Conservation (phyloP, 352 stramenopile genomes). For the Globisporangium irregulare region DNA sequence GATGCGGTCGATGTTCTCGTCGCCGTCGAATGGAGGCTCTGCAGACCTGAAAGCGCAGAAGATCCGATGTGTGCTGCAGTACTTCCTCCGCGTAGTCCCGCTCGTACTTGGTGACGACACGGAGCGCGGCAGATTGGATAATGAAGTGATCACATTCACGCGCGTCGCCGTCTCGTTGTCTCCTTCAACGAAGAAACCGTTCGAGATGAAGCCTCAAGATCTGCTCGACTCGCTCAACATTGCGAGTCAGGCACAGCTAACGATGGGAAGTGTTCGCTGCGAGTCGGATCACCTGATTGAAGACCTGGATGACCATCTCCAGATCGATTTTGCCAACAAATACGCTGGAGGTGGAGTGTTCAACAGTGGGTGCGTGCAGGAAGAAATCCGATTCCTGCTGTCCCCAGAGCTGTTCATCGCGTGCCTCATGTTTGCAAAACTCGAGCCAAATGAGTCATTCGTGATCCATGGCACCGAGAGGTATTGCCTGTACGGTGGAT, state of each 20-base stretch:
- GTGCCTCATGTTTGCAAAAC: constrained; percentile 58
- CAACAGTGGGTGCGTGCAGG: constrained; percentile 66
- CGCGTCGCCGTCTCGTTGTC: constrained; percentile 36
- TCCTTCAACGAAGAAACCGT: neutral
- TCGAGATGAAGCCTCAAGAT: constrained; percentile 18
- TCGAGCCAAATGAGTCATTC: constrained; percentile 70
- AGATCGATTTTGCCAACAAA: constrained; percentile 85
- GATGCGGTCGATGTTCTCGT: constrained; percentile 38
- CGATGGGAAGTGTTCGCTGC: constrained; percentile 25
- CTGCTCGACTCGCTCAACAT: constrained; percentile 16
- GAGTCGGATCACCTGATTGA: constrained; percentile 58
- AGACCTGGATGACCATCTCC: constrained; percentile 53
- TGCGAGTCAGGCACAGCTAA: neutral
- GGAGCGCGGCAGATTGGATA: constrained; percentile 9
- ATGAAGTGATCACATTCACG: constrained; percentile 57
- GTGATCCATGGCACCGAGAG: constrained; percentile 64
- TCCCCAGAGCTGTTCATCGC: constrained; percentile 68
- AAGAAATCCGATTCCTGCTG: constrained; percentile 82
- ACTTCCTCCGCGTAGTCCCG: constrained; percentile 57
- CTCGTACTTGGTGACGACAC: constrained; percentile 17
- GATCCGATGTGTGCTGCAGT: constrained; percentile 66
- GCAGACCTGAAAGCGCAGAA: constrained; percentile 57
- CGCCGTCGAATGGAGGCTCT: constrained; percentile 20
- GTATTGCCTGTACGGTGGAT: constrained; percentile 56
- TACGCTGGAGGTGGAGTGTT: constrained; percentile 77